A percentile compares a stretch with the other conserved stretches of the same genome.
These are phyloP conservation scores for Penicillium palitans DNA, from an alignment of 2,329 filamentous ascomycete genomes.

Conservation along the genomic window DNA sequence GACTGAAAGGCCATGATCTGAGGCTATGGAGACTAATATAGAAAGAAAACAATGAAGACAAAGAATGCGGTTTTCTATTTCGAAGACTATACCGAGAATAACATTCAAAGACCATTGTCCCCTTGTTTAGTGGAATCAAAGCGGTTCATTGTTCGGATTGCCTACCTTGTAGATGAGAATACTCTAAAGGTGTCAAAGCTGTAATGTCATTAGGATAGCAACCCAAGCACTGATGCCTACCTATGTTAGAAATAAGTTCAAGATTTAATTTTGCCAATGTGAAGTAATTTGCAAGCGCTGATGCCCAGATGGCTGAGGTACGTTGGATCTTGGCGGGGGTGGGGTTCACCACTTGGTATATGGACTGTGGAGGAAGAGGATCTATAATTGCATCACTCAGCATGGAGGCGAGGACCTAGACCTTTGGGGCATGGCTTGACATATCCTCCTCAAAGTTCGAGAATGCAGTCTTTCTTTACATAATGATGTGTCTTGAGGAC, in stretches of 20 bases:
- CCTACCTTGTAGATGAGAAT: background rate
- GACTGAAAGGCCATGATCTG: background rate
- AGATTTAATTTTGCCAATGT: background rate
- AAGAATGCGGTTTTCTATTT: background rate
- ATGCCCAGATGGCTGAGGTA: background rate
- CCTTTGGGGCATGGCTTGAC: background rate
- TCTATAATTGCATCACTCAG: background rate
- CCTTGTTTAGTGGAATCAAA: background rate
- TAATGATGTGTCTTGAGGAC: too few relatives aligned
- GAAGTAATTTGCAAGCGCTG: background rate
- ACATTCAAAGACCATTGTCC: background rate
- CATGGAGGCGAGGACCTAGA: conserved; percentile 3
- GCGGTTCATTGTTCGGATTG: background rate
- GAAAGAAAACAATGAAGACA: background rate
- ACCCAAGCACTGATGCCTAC: background rate
- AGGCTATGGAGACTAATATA: too few relatives aligned
- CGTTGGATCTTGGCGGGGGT: conserved; percentile 1
- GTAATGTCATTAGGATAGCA: background rate
- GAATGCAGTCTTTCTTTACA: background rate
- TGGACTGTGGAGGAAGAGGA: conserved; percentile 2
- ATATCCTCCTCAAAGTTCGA: background rate
- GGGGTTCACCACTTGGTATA: background rate
- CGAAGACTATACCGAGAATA: background rate
- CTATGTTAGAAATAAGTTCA: background rate
- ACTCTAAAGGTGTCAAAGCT: background rate